Conservation (phyloP, 345 rosid species). For the Acer negundo region DNA sequence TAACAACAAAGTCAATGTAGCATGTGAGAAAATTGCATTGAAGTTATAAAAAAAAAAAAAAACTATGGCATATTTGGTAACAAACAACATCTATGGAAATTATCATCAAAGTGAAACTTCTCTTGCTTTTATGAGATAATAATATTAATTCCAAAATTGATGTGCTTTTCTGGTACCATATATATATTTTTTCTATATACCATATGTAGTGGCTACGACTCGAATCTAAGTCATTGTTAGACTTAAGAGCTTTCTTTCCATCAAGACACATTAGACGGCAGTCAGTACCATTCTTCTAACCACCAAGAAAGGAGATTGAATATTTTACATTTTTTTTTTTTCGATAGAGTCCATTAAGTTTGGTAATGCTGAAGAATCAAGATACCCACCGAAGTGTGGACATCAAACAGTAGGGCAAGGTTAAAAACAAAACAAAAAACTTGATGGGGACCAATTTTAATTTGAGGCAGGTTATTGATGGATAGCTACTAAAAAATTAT, state of each 20-base stretch:
- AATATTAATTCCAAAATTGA: background rate
- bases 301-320: background rate
- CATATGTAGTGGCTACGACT: no score
- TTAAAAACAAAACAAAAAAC: background rate
- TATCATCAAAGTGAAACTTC: background rate
- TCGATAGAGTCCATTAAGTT: background rate
- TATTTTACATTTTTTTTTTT: background rate
- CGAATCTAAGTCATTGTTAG: no score
- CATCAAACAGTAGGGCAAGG: background rate
- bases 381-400: background rate
- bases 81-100: background rate
- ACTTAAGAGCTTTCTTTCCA: no score
- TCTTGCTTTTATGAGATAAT: background rate
- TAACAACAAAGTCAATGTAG: background rate
- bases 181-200: no score
- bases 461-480: no score
- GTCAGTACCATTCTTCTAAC: background rate
- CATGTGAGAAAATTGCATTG: conserved; percentile 1
- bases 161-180: background rate
- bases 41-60: background rate
- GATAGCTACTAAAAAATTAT: no score
- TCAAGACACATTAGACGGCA: no score
- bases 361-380: background rate
- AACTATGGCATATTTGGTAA: background rate
- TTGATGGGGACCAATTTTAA: conserved; percentile 6